Base-by-base conservation (phyloP, 768 basidiomycete genomes). In the Leccinum fibrillosum region DNA sequence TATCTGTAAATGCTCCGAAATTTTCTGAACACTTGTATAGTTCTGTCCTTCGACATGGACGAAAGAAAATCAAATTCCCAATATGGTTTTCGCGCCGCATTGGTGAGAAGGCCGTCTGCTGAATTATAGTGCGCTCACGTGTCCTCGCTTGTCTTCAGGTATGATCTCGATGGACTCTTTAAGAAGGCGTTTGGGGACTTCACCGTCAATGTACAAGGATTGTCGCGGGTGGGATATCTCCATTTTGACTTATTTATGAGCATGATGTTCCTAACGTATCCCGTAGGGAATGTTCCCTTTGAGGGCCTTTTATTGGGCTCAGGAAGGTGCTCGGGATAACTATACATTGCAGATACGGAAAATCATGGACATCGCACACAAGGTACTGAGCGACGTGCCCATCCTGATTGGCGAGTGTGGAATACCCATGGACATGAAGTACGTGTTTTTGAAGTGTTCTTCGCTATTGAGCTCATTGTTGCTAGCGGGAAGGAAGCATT, bases 361-460 rank as follows among this genome's bases (percentile, higher is more conserved):
- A 60, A 81, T 98, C 50, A 83, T 92, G 5, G 79, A 89, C 54
- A 78, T 81, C 19, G 88, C 82, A 0, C 85, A 90, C 64, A 72
- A 80, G 32, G 77, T 83, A 4, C 78, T 97, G 0, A 93, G 92
- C 25, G 91, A 94, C 66, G 82, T 74, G 17, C 96, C 96, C 11
- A 83, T 93, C 42, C 73, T 98, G 12, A 82, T 99, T 58, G 95
- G 95, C 19, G 96, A 99, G 72, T 92, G 89, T 61, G 96, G 96
- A 30, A 80, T 98, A 21, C 96, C 96, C 1, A 96, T 98, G 88
- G 97, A 99, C 65, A 85, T 97, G 81, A 98, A 99, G 94, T 94
- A 65, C 45, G 88, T 76, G 3, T 17, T 30, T 11, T 37, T 45
- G 53, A 39, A 23, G 15, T 52, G 17, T 49, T 34, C 32, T 34